phyloP scores from a whole-genome alignment of 768 basidiomycete species.

The Filobasidium wieringae region DNA sequence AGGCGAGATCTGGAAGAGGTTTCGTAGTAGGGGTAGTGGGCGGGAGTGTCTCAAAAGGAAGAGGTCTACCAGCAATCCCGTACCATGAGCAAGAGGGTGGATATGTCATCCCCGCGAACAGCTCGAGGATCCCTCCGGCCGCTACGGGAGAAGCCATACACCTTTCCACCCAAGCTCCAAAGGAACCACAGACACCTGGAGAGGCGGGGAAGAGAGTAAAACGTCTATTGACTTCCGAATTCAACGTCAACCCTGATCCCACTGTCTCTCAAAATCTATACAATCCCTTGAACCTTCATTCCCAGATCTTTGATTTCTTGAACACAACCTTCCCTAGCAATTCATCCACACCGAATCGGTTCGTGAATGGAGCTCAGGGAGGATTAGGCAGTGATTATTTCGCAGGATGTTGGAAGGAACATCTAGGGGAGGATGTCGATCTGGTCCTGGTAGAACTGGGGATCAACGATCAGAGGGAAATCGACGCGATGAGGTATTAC shows the following conservation, averaged over 20 bases:
- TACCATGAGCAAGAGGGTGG: background rate
- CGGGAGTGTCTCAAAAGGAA: slow-evolving; percentile 31
- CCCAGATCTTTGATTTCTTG: slow-evolving; percentile 30
- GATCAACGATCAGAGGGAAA: slow-evolving; percentile 16
- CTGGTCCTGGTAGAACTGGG: slow-evolving; percentile 32
- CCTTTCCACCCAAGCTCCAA: too few species aligned
- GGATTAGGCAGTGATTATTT: slow-evolving; percentile 33
- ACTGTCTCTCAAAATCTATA: slow-evolving; percentile 13
- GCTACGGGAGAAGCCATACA: too few species aligned
- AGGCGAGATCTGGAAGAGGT: slow-evolving; percentile 22
- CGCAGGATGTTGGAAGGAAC: slow-evolving; percentile 33
- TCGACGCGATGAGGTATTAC: slow-evolving; percentile 17
- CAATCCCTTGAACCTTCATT: slow-evolving; percentile 31
- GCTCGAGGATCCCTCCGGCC: too few species aligned
- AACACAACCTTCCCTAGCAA: slow-evolving; percentile 23
- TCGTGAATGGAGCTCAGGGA: slow-evolving; percentile 33
- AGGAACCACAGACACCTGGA: too few species aligned
- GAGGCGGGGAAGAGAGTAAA: too few species aligned
- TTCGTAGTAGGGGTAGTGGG: slow-evolving; percentile 33
- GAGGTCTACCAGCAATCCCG: slow-evolving; percentile 13
- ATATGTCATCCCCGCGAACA: too few species aligned
- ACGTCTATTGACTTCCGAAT: background rate
- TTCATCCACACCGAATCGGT: background rate
- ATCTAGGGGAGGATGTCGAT: slow-evolving; percentile 35
- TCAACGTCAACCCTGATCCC: background rate